Percentiles rank a stretch among this genome's conserved stretches.
Conservation (phyloP, 768 basidiomycete species). For the Cytidiella melzeri region DNA sequence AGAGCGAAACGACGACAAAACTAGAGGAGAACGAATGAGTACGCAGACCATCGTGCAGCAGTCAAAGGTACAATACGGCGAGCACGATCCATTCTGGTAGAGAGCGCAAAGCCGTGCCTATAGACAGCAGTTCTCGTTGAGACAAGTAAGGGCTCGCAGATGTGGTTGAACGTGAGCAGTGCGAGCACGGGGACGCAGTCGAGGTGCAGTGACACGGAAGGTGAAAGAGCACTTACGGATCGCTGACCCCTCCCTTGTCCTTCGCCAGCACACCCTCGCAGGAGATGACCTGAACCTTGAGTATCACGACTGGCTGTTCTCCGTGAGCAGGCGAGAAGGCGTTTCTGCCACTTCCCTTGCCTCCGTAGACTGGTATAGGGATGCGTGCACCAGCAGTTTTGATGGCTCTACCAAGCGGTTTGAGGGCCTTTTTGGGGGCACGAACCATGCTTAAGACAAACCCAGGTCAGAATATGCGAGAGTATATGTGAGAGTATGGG, state of each 20-base stretch:
- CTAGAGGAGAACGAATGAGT: conserved; percentile 28
- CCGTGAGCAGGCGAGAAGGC: conserved; percentile 43
- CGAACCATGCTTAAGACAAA: conserved; percentile 29
- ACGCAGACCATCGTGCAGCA: too few species aligned
- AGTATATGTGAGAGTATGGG: background rate
- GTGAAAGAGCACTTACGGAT: conserved; percentile 52
- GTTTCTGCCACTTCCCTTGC: conserved; percentile 32
- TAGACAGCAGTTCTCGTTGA: too few species aligned
- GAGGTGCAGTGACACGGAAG: too few species aligned
- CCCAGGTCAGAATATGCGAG: too few species aligned
- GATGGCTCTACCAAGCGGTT: conserved; percentile 50
- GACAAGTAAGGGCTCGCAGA: too few species aligned
- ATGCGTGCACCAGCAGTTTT: conserved; percentile 48
- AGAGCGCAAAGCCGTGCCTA: too few species aligned
- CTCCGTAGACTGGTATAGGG: conserved; percentile 41
- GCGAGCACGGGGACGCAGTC: too few species aligned
- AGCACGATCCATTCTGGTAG: too few species aligned
- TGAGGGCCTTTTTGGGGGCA: conserved; percentile 35
- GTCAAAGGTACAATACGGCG: too few species aligned
- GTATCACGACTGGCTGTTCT: conserved; percentile 59
- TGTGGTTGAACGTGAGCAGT: too few species aligned
- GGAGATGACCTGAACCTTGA: conserved; percentile 62
- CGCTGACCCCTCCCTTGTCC: conserved; percentile 63
- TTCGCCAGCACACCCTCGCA: conserved; percentile 58
- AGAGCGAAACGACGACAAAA: conserved; percentile 62